These are phyloP conservation scores for Coemansia biformis DNA, from an alignment of 192 early-diverging fungal genomes.

Conservation along the genomic window DNA sequence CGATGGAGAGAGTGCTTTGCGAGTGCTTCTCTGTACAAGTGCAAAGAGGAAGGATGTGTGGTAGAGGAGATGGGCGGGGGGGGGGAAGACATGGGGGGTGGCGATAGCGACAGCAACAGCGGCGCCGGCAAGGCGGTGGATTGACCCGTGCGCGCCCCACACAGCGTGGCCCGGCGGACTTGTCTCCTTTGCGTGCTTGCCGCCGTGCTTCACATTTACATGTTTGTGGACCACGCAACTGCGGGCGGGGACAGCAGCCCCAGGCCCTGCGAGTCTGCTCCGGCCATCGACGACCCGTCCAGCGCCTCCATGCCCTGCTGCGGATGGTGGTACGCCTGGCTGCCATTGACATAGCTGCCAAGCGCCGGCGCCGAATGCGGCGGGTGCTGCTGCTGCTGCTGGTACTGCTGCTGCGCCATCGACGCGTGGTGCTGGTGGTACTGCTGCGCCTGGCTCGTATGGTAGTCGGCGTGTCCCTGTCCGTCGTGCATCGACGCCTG, in stretches of 20 bases:
- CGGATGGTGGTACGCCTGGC: slow-evolving; percentile 41
- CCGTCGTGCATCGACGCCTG: slow-evolving; percentile 15
- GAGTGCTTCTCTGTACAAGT: slow-evolving; percentile 29
- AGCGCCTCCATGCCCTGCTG: slow-evolving; percentile 42
- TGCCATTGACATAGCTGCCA: slow-evolving; percentile 30
- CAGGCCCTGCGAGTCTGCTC: slow-evolving; percentile 37
- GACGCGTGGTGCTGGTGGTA: slow-evolving; percentile 30
- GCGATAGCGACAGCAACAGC: no score
- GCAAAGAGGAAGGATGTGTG: slow-evolving; percentile 34
- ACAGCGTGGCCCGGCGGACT: no score
- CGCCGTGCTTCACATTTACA: slow-evolving; percentile 18
- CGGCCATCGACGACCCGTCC: slow-evolving; percentile 25
- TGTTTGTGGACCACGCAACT: slow-evolving; percentile 46
- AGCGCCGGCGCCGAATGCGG: slow-evolving; percentile 18
- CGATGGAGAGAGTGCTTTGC: neutral
- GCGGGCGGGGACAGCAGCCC: slow-evolving; percentile 46
- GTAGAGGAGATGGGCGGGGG: neutral
- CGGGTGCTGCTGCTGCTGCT: slow-evolving; percentile 19
- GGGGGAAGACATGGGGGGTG: neutral
- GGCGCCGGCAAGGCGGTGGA: no score
- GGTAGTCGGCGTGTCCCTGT: slow-evolving; percentile 24
- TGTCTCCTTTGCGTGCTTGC: no score
- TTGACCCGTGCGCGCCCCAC: no score
- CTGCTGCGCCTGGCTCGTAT: slow-evolving; percentile 20
- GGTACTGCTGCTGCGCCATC: slow-evolving; percentile 14